Conservation (phyloP, 495 filamentous ascomycete genomes). For the Lasiosphaeria ovina region DNA sequence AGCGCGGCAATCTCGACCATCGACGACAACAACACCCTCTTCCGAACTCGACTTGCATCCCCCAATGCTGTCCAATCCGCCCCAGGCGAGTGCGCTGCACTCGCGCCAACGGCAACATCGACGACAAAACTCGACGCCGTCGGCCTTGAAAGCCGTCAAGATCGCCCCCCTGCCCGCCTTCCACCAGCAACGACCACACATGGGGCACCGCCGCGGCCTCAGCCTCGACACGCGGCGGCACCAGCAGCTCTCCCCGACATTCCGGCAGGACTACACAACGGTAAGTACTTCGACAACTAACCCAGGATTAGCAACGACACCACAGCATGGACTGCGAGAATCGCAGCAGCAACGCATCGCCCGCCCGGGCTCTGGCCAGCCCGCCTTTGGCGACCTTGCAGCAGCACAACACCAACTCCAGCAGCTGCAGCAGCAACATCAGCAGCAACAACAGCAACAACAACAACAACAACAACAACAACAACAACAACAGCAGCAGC, state of each 20-base stretch:
- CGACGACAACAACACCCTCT: conserved; percentile 42
- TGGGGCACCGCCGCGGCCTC: conserved; percentile 71
- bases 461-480: conserved; percentile 18
- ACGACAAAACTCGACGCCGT: conserved; percentile 85
- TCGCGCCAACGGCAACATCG: conserved; percentile 73
- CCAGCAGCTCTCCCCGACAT: conserved; percentile 38
- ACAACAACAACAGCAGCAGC: conserved; percentile 25
- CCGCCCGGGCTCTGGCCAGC: conserved; percentile 56
- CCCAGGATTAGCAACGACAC: conserved; percentile 54
- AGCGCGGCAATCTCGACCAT: conserved; percentile 36
- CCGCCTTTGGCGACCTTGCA: conserved; percentile 21
- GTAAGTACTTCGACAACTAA: conserved; percentile 61
- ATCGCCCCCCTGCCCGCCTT: conserved; percentile 59
- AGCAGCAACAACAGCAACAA: conserved; percentile 17
- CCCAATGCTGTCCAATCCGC: conserved; percentile 75
- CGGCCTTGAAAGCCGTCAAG: conserved; percentile 66
- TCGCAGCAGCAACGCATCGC: conserved; percentile 69
- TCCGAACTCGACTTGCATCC: conserved; percentile 60
- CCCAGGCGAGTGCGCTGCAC: conserved; percentile 57
- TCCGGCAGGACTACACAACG: conserved; percentile 51
- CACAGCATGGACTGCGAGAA: conserved; percentile 66
- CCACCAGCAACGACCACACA: conserved; percentile 40
- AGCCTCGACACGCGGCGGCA: conserved; percentile 70
- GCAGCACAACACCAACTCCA: conserved; percentile 17
- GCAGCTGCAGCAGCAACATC: conserved; percentile 26